These are phyloP conservation scores for Pseudisothecium myosuroides DNA, from an alignment of 225 moss, liverwort and hornwort species.

Conservation along the genomic window DNA sequence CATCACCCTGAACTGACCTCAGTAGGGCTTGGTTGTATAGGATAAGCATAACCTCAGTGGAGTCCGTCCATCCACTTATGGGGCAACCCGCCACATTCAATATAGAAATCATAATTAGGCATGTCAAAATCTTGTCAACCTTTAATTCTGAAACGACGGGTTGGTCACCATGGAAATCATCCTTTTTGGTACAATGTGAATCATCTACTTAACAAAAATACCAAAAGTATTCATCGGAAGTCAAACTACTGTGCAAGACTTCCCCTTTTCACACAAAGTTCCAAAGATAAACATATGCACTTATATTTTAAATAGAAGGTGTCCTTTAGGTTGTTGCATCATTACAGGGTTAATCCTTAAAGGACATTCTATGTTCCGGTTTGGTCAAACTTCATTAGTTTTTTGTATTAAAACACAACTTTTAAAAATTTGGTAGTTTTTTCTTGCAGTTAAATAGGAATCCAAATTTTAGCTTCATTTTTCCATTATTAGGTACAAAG, in stretches of 20 bases:
- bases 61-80: no score
- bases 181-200: background rate
- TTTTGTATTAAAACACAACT: background rate
- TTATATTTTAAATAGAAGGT: no score
- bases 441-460: background rate
- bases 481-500: no score
- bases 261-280: background rate
- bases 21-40: background rate
- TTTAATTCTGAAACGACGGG: background rate
- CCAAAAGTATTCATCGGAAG: background rate
- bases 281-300: no score
- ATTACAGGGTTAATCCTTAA: no score
- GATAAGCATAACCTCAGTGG: background rate
- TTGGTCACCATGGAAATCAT: background rate
- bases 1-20: background rate
- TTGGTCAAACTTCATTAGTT: background rate
- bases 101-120: background rate
- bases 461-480: background rate
- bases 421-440: background rate
- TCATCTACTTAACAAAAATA: background rate
- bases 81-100: no score
- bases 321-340: rapidly evolving
- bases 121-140: background rate
- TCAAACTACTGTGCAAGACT: background rate
- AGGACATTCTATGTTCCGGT: background rate